Evolutionary conservation across 2,329 filamentous ascomycete genomes (phyloP), one percentile per base, ranked within the genome.

Genomic region (Penicillium italicum): DNA sequence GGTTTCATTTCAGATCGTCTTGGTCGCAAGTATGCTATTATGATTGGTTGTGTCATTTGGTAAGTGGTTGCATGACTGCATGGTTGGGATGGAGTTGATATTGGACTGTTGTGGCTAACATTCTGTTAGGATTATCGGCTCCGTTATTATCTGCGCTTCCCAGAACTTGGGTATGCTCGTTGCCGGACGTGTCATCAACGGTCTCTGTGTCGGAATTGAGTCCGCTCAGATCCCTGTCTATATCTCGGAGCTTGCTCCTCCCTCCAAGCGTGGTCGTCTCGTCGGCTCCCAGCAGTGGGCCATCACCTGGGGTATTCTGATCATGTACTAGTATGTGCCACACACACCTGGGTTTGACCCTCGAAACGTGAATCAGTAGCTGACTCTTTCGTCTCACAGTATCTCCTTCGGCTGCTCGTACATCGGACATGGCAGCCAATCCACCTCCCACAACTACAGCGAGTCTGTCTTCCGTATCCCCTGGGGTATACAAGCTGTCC

Each of bases 251-350:
- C 50, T 90, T 18, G 85, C 82, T 7, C 80, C 79, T 24, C 80
- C 80, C 0, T 76, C 74, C 33, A 81, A 79, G 65, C 77, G 82
- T 62, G 82, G 82, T 18, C 81, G 85, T 38, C 79, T 92, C 34
- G 86, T 91, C 28, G 85, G 87, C 50, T 82, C 84, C 44, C 88
- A 91, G 71, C 88, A 91, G 70, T 88, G 87, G 78, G 86, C 87
- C 26, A 90, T 91, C 58, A 88, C 88, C 61, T 88, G 80, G 80
- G 85, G 83, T 60, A 87, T 87, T 61, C 67, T 87, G 56, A 85
- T 87, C 72, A 87, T 88, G 84, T 88, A 87, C 76, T 86, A 72
- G 85, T 71, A 68, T 56, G 65, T 62, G 57, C 42, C 85, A 18
- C 88, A 18, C 88, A 89, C 56, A 85, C 85, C 62, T 20, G n/a